Percentiles rank a stretch among this genome's conserved stretches.
Conservation (phyloP, 805 yeast genomes). For the Ogataea salicorniae region DNA sequence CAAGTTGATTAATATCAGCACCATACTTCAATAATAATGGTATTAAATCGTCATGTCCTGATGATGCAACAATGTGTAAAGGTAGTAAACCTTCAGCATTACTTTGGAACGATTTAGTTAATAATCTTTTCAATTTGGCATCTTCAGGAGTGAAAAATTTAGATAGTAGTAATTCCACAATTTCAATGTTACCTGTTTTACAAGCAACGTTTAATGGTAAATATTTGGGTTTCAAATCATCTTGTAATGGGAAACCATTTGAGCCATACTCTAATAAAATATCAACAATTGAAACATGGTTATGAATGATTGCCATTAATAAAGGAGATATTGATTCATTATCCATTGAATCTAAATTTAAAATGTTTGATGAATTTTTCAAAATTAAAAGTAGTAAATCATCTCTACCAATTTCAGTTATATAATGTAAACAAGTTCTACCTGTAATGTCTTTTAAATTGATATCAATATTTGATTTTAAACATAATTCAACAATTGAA, state of each 20-base stretch:
- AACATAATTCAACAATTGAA: conserved; percentile 23
- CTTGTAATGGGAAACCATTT: conserved; percentile 42
- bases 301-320: conserved; percentile 67
- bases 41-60: conserved; percentile 70
- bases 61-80: conserved; percentile 80
- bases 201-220: conserved; percentile 84
- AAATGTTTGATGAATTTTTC: conserved; percentile 26
- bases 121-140: conserved; percentile 24
- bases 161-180: conserved; percentile 58
- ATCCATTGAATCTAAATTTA: conserved; percentile 49
- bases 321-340: conserved; percentile 80
- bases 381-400: conserved; percentile 36
- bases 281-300: conserved; percentile 51
- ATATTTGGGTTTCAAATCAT: conserved; percentile 56
- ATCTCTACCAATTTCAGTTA: conserved; percentile 54
- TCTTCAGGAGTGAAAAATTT: conserved; percentile 24
- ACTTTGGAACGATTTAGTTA: conserved; percentile 44
- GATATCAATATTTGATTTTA: conserved; percentile 22
- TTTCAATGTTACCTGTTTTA: conserved; percentile 68
- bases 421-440: conserved; percentile 82
- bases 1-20: conserved; percentile 70
- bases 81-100: conserved; percentile 90
- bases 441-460: conserved; percentile 59
- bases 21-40: conserved; percentile 66
- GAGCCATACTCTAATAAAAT: conserved; percentile 47